Evolutionary conservation across 805 yeast species (phyloP).

Genomic region (Starmerella sp.): DNA sequence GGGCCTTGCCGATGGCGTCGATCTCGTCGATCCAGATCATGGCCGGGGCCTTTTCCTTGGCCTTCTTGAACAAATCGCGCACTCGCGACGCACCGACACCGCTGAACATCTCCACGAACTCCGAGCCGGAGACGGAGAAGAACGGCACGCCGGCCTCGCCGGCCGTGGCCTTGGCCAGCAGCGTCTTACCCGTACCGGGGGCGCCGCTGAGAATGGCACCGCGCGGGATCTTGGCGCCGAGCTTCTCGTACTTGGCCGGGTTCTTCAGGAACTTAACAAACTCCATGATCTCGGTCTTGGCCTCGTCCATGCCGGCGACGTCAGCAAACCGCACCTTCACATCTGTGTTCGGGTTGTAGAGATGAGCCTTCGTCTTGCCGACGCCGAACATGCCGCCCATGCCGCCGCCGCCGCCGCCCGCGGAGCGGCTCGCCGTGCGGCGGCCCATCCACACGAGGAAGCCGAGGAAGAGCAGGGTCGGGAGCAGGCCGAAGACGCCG

Average conservation of each 20-base stretch:
- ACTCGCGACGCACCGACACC: conserved; percentile 96
- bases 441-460: conserved; percentile 59
- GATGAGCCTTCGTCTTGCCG: conserved; percentile 56
- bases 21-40: conserved; percentile 89
- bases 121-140: conserved; percentile 83
- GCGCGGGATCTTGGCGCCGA: conserved; percentile 91
- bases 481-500: conserved; percentile 58
- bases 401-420: conserved; percentile 42
- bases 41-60: conserved; percentile 81
- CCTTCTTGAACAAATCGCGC: conserved; percentile 81
- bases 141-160: conserved; percentile 96
- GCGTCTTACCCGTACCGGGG: conserved; percentile 94
- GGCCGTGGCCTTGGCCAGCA: conserved; percentile 88
- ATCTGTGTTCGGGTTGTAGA: conserved; percentile 72
- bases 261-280: conserved; percentile 80
- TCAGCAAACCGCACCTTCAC: conserved; percentile 74
- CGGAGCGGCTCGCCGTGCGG: conserved; percentile 32
- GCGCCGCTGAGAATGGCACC: conserved; percentile 93
- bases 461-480: conserved; percentile 70
- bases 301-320: conserved; percentile 92
- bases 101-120: conserved; percentile 93
- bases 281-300: conserved; percentile 91
- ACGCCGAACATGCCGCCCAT: conserved; percentile 62
- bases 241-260: conserved; percentile 69
- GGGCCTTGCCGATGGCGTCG: conserved; percentile 88